Base-by-base conservation (phyloP, 805 yeast genomes). In the Metschnikowia gelsemii region DNA sequence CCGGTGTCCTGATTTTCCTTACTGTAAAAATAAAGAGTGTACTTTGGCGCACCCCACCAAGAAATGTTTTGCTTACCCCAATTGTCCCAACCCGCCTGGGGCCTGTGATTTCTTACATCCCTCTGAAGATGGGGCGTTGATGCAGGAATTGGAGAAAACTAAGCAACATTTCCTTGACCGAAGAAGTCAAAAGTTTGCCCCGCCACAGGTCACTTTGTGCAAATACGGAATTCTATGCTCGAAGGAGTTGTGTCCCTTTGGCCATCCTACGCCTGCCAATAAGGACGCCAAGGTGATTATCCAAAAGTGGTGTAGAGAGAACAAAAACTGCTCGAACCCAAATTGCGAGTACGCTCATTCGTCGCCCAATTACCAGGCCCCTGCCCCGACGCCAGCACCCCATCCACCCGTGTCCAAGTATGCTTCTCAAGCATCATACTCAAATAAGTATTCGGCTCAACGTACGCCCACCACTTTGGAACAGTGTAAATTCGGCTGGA, bases 241-340 rank as follows among this genome's bases (percentile, higher is more conserved):
- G 18, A 86, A 85, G 56, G 87, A 80, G 47, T 65, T 78, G 47
- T 89, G 96, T 68, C 87, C 89, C 21, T 87, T 82, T 67, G 96
- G 89, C 19, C 96, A 89, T 59, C 96, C 97, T 32, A 87, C 96
- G 0, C 93, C 95, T 1, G 84, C 87, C 13, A 87, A 84, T 64
- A 78, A 74, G 47, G 80, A 76, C 47, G 88, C 89, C 21, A 79
- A 80, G 52, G 87, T 88, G 29, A 68, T 76, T 12, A 73, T 75
- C 13, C 65, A 77, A 35, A 83, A 79, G 50, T 86, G 95, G 95
- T 89, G 96, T 68, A 66, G 81, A 6, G 78, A 71, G 26, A 86
- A 86, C 50, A 74, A 82, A 51, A 61, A 64, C 16, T 89, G 96
- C 67, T 50, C 63, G 19, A 78, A 87, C 57, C 61, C 73, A 0